Percentiles rank a stretch among this genome's conserved stretches.
Conservation (phyloP, 2,329 filamentous ascomycete species). For the Botrytis paeoniae region DNA sequence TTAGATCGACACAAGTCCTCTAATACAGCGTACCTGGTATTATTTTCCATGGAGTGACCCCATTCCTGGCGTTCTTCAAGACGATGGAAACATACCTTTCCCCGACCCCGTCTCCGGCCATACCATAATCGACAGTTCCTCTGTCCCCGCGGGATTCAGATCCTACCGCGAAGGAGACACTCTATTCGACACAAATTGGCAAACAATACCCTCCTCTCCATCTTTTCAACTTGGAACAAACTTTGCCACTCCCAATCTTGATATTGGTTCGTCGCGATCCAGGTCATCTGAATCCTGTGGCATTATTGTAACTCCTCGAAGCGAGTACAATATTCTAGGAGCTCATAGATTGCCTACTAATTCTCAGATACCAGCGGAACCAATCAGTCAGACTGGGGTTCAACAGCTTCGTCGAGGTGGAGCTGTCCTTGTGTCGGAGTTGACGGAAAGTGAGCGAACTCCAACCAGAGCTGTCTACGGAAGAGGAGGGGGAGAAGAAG, state of each 20-base stretch:
- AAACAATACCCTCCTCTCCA: not conserved
- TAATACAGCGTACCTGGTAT: constrained; percentile 3
- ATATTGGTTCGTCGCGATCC: not conserved
- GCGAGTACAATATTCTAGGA: not conserved
- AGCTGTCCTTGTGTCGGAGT: not conserved
- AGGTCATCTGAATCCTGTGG: not conserved
- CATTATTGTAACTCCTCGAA: not conserved
- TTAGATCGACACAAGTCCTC: not conserved
- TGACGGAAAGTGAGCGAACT: not conserved
- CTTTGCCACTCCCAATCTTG: not conserved
- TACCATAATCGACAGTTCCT: not conserved
- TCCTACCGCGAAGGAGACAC: not conserved
- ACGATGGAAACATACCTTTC: not conserved
- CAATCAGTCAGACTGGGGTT: not conserved
- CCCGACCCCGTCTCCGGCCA: not conserved
- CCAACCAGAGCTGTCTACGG: not conserved
- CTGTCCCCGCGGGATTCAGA: not conserved
- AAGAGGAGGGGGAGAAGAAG: not conserved
- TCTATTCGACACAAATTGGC: no score
- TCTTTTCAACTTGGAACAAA: not conserved
- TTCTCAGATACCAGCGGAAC: not conserved
- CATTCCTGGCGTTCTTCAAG: not conserved
- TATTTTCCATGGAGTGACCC: not conserved
- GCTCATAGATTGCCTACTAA: not conserved
- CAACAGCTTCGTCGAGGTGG: not conserved